These are phyloP conservation scores for Mycena alexandri DNA, from an alignment of 768 basidiomycete species.

Conservation along the genomic window DNA sequence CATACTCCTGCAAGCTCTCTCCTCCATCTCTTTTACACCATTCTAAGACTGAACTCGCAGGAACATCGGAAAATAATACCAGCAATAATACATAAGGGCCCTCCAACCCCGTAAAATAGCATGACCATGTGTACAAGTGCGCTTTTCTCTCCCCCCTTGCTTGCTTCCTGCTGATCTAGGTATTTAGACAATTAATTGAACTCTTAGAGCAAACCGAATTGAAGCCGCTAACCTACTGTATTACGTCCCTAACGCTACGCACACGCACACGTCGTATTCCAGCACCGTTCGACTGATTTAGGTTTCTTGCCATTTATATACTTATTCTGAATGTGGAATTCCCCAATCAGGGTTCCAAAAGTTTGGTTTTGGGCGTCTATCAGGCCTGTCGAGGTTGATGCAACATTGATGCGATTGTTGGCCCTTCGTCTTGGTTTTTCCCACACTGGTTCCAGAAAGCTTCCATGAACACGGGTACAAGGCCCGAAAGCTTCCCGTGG, in stretches of 20 bases:
- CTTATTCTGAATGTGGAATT: too few species aligned
- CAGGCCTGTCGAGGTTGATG: too few species aligned
- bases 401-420: too few species aligned
- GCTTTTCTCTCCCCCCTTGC: neutral
- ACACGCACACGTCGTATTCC: constrained; percentile 5
- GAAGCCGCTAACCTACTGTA: neutral
- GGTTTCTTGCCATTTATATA: too few species aligned
- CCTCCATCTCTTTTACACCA: neutral
- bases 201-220: constrained; percentile 10
- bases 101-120: constrained; percentile 20
- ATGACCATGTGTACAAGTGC: neutral
- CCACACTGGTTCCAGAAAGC: too few species aligned
- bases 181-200: constrained; percentile 11
- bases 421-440: too few species aligned
- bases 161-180: neutral
- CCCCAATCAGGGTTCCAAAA: too few species aligned
- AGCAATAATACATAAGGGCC: constrained; percentile 35
- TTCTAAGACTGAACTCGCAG: constrained; percentile 41
- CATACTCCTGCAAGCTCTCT: constrained; percentile 65
- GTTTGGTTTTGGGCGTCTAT: too few species aligned
- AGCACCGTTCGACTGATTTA: too few species aligned
- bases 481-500: too few species aligned
- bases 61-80: constrained; percentile 63
- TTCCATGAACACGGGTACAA: too few species aligned
- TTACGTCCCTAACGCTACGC: neutral